Conservation (phyloP, 306 rosid genomes). For the Vicia villosa region DNA sequence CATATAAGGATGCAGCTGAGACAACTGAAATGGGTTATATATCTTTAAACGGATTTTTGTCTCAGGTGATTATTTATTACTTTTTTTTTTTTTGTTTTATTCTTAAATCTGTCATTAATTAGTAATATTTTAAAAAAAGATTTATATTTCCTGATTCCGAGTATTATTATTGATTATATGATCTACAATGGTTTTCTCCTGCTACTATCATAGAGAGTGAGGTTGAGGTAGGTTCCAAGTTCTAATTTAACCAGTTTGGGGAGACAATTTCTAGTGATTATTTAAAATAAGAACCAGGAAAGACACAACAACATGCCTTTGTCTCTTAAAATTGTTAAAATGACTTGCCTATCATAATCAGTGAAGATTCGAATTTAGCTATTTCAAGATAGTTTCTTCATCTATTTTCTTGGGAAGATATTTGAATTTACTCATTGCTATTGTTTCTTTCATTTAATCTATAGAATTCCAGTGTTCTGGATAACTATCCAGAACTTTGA, state of each 20-base stretch:
- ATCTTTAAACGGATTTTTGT: slow-evolving; percentile 68
- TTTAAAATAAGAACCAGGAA: slow-evolving; percentile 19
- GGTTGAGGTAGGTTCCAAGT: slow-evolving; percentile 23
- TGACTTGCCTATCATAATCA: no score
- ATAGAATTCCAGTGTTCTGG: no score
- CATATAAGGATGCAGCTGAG: slow-evolving; percentile 72
- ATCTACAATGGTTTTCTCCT: slow-evolving; percentile 5
- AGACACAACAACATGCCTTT: background rate
- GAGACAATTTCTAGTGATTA: slow-evolving; percentile 5
- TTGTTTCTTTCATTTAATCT: no score
- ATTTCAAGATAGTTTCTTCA: no score
- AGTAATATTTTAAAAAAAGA: background rate
- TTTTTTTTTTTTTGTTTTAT: slow-evolving; percentile 19
- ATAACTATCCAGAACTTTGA: no score
- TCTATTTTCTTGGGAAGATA: no score
- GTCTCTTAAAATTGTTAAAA: no score
- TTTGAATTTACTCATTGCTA: no score
- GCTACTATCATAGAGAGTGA: slow-evolving; percentile 2
- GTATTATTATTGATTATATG: slow-evolving; percentile 2
- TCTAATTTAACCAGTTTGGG: slow-evolving; percentile 12
- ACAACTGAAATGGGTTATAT: slow-evolving; percentile 66
- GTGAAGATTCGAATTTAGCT: no score
- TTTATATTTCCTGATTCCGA: slow-evolving; percentile 16
- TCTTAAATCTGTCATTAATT: slow-evolving; percentile 25
- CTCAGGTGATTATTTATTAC: slow-evolving; percentile 59